Percentiles rank a stretch among this genome's conserved stretches.
phyloP scores from a whole-genome alignment of 2,329 filamentous ascomycete species.

The Truncatella angustata region DNA sequence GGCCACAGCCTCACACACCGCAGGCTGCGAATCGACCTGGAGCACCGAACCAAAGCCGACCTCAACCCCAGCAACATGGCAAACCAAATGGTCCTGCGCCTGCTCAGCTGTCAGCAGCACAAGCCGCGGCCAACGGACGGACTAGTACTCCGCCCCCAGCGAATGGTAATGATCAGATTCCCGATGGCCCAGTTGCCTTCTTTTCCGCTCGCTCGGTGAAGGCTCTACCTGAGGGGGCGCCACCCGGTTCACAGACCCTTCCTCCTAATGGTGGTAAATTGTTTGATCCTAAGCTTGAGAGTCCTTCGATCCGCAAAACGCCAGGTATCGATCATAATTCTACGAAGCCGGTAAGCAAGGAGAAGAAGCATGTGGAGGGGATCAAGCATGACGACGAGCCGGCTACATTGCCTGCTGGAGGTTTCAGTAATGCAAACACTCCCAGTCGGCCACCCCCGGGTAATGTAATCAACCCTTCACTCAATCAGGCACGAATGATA shows the following conservation, averaged over 20 bases:
- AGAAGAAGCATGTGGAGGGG: slow-evolving; percentile 50
- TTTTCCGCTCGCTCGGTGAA: slow-evolving; percentile 69
- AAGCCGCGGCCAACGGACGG: slow-evolving; percentile 22
- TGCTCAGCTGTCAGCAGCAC: slow-evolving; percentile 12
- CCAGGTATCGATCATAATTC: slow-evolving; percentile 80
- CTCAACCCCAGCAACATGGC: slow-evolving; percentile 14
- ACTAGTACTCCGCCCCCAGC: slow-evolving; percentile 29
- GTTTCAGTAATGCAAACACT: slow-evolving; percentile 14
- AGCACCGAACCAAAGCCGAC: slow-evolving; percentile 19
- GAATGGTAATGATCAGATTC: slow-evolving; percentile 13
- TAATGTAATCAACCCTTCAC: slow-evolving; percentile 49
- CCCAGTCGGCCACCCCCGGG: slow-evolving; percentile 28
- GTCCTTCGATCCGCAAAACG: slow-evolving; percentile 85
- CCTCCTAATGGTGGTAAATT: slow-evolving; percentile 46
- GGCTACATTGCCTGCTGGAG: slow-evolving; percentile 19
- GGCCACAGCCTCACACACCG: slow-evolving; percentile 22
- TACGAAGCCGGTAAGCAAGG: slow-evolving; percentile 68
- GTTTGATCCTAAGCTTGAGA: slow-evolving; percentile 75
- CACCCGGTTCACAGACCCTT: slow-evolving; percentile 39
- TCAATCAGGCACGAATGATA: slow-evolving; percentile 56
- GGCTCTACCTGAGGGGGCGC: slow-evolving; percentile 48
- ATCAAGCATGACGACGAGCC: slow-evolving; percentile 25
- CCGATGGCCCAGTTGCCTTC: slow-evolving; percentile 55
- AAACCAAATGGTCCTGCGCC: slow-evolving; percentile 16
- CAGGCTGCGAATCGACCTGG: slow-evolving; percentile 33